Percentiles rank a stretch among this genome's conserved stretches.
These are phyloP conservation scores for Monotropa hypopitys DNA, from an alignment of 179 eudicot genomes.

Conservation along the genomic window DNA sequence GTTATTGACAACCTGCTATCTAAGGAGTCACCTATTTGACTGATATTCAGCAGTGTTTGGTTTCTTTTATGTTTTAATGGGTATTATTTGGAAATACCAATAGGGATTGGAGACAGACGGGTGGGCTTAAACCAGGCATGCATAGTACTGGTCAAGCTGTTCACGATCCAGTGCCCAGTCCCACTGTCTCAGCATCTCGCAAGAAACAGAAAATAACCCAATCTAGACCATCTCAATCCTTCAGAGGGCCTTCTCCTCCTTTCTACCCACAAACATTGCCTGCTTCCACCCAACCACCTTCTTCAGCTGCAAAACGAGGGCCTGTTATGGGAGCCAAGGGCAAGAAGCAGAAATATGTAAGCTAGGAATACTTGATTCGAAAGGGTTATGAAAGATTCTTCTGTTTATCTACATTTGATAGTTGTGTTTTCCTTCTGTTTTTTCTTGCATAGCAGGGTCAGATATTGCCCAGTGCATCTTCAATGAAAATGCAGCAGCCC, in stretches of 20 bases:
- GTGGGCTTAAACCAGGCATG: constrained; percentile 31
- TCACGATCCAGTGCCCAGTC: constrained; percentile 37
- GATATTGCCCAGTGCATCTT: constrained; percentile 26
- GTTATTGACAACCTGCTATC: neutral
- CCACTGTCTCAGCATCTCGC: constrained; percentile 46
- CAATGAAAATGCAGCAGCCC: constrained; percentile 32
- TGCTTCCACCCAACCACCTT: constrained; percentile 41
- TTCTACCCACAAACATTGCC: constrained; percentile 27
- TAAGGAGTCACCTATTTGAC: neutral
- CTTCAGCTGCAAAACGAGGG: constrained; percentile 45
- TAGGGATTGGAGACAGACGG: constrained; percentile 63
- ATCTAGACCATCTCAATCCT: constrained; percentile 36
- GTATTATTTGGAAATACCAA: constrained; percentile 11
- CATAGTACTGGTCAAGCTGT: constrained; percentile 28
- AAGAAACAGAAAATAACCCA: constrained; percentile 36
- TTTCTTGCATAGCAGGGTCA: constrained; percentile 16
- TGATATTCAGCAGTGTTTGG: neutral
- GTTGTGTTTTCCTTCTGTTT: neutral
- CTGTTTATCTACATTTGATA: too few species aligned
- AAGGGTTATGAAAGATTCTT: too few species aligned
- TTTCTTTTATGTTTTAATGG: constrained; percentile 7
- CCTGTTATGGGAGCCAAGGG: constrained; percentile 32
- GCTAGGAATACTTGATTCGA: constrained; percentile 7
- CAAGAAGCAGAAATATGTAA: constrained; percentile 46
- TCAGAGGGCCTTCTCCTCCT: constrained; percentile 38